Percentiles rank a stretch among this genome's conserved stretches.
Evolutionary conservation across 2,329 filamentous ascomycete genomes (phyloP).

Genomic region (Nemania sp.): DNA sequence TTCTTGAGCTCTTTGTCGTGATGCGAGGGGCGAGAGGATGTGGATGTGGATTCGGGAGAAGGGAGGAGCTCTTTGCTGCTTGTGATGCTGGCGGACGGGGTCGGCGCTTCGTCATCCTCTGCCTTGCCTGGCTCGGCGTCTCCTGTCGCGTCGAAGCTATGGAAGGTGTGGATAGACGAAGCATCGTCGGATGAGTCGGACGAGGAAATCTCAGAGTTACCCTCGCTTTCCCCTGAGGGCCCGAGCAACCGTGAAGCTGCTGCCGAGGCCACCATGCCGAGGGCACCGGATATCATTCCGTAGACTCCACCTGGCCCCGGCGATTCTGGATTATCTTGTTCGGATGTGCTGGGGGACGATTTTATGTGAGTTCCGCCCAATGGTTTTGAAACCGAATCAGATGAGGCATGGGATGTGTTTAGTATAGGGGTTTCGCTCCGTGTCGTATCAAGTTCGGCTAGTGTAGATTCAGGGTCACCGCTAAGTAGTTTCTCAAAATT

Average conservation of each 20-base stretch:
- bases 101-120: conserved; percentile 39
- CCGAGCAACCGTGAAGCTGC: conserved; percentile 62
- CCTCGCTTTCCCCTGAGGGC: conserved; percentile 49
- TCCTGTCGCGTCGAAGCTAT: conserved; percentile 64
- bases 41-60: conserved; percentile 59
- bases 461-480: conserved; percentile 38
- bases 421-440: conserved; percentile 47
- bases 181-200: conserved; percentile 55
- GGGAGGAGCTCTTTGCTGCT: conserved; percentile 48
- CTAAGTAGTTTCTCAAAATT: conserved; percentile 53
- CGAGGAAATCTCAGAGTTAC: conserved; percentile 48
- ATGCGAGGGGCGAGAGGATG: conserved; percentile 48
- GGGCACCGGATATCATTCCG: conserved; percentile 65
- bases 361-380: conserved; percentile 28
- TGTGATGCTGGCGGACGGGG: conserved; percentile 41
- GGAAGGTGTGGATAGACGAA: conserved; percentile 63
- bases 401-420: conserved; percentile 38
- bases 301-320: conserved; percentile 62
- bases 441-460: conserved; percentile 44
- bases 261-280: conserved; percentile 63
- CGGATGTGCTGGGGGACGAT: conserved; percentile 39
- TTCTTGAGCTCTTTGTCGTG: conserved; percentile 75
- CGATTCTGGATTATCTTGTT: conserved; percentile 47
- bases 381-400: conserved; percentile 40
- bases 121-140: conserved; percentile 50